These are phyloP conservation scores for Acacia crassicarpa DNA, from an alignment of 306 rosid species.

Conservation along the genomic window DNA sequence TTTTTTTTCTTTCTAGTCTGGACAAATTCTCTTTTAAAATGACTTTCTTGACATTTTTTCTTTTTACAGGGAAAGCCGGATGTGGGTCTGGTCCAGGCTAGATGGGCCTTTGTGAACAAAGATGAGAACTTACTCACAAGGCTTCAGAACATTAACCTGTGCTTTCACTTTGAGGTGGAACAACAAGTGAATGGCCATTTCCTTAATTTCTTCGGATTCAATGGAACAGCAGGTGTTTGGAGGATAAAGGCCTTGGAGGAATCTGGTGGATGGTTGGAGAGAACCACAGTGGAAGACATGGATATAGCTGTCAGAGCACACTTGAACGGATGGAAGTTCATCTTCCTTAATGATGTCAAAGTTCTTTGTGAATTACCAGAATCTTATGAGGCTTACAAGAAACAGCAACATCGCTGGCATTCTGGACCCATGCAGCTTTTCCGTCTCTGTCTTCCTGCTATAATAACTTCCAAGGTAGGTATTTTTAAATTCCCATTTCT, in stretches of 20 bases:
- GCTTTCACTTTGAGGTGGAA: conserved; percentile 99
- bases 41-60: conserved; percentile 8
- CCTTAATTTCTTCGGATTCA: conserved; percentile 94
- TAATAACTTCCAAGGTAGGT: conserved; percentile 86
- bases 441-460: conserved; percentile 82
- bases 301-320: conserved; percentile 97
- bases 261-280: conserved; percentile 96
- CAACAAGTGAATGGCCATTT: conserved; percentile 96
- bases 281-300: conserved; percentile 99
- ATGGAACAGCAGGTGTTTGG: conserved; percentile 99
- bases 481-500: neutral
- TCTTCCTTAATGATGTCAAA: conserved; percentile 90
- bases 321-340: conserved; percentile 90
- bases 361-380: conserved; percentile 93
- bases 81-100: conserved; percentile 90
- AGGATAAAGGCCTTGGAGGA: conserved; percentile 91
- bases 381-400: conserved; percentile 95
- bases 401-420: conserved; percentile 99
- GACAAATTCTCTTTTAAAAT: conserved; percentile 12
- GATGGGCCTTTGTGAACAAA: conserved; percentile 94
- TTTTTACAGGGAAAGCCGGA: conserved; percentile 81
- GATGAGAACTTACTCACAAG: conserved; percentile 93
- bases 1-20: neutral
- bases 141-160: conserved; percentile 91
- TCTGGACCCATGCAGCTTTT: conserved; percentile 99